phyloP scores from a whole-genome alignment of 208 protist genomes.

The Acanthamoeba healyi region DNA sequence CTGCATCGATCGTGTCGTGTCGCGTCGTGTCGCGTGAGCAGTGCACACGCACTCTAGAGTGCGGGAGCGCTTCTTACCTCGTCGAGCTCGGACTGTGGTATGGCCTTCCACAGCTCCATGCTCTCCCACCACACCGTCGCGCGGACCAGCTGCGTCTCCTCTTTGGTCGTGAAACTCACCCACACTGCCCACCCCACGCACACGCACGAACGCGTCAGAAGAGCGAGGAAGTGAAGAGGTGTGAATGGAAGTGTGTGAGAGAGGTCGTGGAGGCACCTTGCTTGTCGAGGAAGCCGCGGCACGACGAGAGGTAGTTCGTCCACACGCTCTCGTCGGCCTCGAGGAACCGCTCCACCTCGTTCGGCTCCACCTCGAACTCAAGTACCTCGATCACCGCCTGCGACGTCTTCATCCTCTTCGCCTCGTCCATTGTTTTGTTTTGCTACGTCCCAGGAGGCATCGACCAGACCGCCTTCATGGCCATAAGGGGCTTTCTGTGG shows the following conservation, averaged over 20 bases:
- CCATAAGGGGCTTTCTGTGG: too few relatives aligned
- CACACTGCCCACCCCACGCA: too few relatives aligned
- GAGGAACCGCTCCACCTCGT: neutral
- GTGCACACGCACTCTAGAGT: too few relatives aligned
- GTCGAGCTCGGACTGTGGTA: conserved; percentile 25
- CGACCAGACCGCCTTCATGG: too few relatives aligned
- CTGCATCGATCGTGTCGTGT: neutral
- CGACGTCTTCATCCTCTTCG: too few relatives aligned
- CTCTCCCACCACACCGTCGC: conserved; percentile 23
- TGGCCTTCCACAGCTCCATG: conserved; percentile 9
- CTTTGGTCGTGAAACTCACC: neutral
- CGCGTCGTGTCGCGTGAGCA: too few relatives aligned
- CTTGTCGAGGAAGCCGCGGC: conserved; percentile 4
- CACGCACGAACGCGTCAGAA: too few relatives aligned
- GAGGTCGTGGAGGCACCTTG: neutral
- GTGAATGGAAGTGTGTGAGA: neutral
- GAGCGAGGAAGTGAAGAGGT: neutral
- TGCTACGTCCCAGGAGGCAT: too few relatives aligned
- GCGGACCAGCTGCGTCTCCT: neutral
- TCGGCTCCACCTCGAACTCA: neutral
- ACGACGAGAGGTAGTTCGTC: neutral
- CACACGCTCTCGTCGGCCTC: neutral
- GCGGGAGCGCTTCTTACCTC: neutral
- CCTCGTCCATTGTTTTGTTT: too few relatives aligned
- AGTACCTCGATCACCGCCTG: neutral